These are phyloP conservation scores for Citrus hindsii DNA, from an alignment of 345 rosid genomes.

Conservation along the genomic window DNA sequence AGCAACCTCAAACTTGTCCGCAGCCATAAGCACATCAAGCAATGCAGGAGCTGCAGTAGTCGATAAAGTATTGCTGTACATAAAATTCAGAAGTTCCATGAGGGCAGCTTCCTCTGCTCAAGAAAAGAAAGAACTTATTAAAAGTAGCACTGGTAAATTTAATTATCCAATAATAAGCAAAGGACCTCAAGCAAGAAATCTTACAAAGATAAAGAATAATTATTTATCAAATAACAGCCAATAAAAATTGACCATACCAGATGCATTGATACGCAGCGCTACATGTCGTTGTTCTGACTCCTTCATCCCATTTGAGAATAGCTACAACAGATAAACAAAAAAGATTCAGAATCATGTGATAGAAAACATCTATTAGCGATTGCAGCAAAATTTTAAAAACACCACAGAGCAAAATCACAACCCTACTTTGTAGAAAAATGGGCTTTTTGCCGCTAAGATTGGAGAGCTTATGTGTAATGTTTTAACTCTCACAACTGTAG, in stretches of 20 bases:
- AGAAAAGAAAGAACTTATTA: background rate
- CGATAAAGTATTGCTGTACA: conserved; percentile 77
- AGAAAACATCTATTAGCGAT: background rate
- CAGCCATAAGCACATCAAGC: conserved; percentile 98
- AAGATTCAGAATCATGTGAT: background rate
- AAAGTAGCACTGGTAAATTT: background rate
- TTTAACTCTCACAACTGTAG: conserved; percentile 70
- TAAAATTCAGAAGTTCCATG: conserved; percentile 96
- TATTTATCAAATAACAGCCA: background rate
- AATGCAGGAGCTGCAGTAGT: conserved; percentile 80
- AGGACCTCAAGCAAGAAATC: background rate
- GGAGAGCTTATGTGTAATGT: conserved; percentile 97
- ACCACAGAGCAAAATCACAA: background rate
- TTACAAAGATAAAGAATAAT: background rate
- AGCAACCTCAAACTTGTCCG: conserved; percentile 99
- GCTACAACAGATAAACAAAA: conserved; percentile 36
- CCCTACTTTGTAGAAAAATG: conserved; percentile 88
- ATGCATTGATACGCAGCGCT: conserved; percentile 74
- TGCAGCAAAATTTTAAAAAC: background rate
- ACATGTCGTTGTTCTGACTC: conserved; percentile 99
- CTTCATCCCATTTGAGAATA: conserved; percentile 98
- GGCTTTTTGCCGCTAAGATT: conserved; percentile 96
- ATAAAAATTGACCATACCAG: conserved; percentile 46
- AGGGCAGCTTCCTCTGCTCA: conserved; percentile 96
- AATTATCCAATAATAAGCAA: background rate